Percentiles rank a stretch among this genome's conserved stretches.
These are phyloP conservation scores for Handroanthus guayacan DNA, from an alignment of 257 asterid genomes.

Conservation along the genomic window DNA sequence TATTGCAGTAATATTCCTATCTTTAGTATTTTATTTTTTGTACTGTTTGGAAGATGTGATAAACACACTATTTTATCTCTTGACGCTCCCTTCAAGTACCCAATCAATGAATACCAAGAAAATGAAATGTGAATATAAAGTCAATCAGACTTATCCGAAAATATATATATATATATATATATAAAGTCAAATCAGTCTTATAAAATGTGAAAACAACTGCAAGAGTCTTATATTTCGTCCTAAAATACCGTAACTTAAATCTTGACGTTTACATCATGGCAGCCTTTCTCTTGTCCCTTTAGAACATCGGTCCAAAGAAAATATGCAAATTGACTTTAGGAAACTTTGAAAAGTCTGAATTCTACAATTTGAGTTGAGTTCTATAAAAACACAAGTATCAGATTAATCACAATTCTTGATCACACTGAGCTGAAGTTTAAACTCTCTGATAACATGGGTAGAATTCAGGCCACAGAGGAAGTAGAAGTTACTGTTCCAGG, in stretches of 20 bases:
- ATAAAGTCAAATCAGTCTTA: no score
- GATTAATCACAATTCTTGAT: not conserved
- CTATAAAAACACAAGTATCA: not conserved
- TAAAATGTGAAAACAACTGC: no score
- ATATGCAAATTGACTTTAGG: slow-evolving; percentile 23
- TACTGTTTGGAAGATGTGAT: no score
- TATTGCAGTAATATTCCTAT: no score
- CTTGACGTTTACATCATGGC: not conserved
- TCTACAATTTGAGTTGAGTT: not conserved
- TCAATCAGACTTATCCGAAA: no score
- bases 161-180: no score
- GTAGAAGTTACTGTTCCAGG: slow-evolving; percentile 1
- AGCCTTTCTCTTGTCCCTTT: slow-evolving; percentile 6
- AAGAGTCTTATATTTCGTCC: slow-evolving; percentile 4
- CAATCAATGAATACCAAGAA: not conserved
- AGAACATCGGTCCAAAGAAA: not conserved
- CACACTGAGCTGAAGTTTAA: not conserved
- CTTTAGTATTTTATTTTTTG: no score
- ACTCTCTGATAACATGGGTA: slow-evolving; percentile 14
- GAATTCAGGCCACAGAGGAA: not conserved
- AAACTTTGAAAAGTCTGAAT: not conserved
- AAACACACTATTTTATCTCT: no score
- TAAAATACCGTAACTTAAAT: not conserved
- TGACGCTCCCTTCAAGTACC: no score
- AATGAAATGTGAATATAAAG: not conserved